Conservation (phyloP, 768 basidiomycete genomes). For the Calocera cornea region DNA sequence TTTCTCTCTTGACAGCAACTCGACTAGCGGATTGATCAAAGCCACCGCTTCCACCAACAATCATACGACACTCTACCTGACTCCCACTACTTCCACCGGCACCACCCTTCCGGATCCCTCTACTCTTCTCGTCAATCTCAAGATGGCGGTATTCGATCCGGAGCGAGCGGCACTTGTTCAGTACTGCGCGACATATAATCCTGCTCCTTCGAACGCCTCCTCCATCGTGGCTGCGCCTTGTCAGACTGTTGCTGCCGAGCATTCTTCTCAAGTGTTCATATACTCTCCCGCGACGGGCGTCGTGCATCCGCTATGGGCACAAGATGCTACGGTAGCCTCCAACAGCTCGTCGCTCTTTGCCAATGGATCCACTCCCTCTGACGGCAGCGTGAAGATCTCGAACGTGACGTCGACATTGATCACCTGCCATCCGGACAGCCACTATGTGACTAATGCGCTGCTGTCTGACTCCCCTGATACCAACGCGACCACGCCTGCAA, state of each 20-base stretch:
- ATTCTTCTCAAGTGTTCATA: background rate
- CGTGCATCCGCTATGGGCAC: background rate
- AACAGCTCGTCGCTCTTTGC: background rate
- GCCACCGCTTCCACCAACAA: background rate
- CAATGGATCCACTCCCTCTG: background rate
- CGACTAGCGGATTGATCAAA: background rate
- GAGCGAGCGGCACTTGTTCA: background rate
- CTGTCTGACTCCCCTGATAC: background rate
- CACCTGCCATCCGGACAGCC: background rate
- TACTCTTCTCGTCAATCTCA: background rate
- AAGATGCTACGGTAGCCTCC: background rate
- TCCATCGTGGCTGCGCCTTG: background rate
- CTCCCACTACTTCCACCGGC: background rate
- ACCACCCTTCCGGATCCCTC: background rate
- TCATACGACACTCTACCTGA: background rate
- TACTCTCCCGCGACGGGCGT: background rate
- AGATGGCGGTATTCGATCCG: background rate
- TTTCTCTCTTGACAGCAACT: background rate
- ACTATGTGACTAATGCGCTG: background rate
- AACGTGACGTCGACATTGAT: background rate
- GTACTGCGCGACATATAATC: background rate
- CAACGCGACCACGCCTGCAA: background rate
- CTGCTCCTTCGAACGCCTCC: background rate
- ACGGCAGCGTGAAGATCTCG: background rate
- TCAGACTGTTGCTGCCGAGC: background rate